phyloP scores from a whole-genome alignment of 768 basidiomycete genomes.

The Calocera cornea region DNA sequence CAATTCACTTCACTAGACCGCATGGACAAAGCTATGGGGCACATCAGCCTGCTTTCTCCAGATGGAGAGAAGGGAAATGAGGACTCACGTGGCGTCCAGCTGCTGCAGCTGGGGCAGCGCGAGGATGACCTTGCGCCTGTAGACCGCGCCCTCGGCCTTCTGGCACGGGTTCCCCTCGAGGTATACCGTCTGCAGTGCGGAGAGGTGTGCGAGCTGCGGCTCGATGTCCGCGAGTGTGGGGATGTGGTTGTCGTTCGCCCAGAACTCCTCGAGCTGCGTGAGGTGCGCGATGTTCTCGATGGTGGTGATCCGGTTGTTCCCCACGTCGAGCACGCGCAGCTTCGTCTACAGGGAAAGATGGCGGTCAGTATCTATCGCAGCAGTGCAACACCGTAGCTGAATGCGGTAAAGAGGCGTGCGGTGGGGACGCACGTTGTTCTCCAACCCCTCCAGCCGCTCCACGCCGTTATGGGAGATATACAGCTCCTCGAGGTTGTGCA shows the following conservation, averaged over 20 bases:
- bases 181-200: slow-evolving; percentile 72
- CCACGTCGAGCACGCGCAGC: slow-evolving; percentile 75
- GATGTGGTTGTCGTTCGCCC: slow-evolving; percentile 89
- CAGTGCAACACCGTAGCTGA: too few species aligned
- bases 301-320: slow-evolving; percentile 64
- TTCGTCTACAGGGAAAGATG: slow-evolving; percentile 34
- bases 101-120: slow-evolving; percentile 80
- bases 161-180: slow-evolving; percentile 94
- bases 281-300: slow-evolving; percentile 78
- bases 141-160: slow-evolving; percentile 54
- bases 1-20: not conserved
- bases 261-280: slow-evolving; percentile 71
- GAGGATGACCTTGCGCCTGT: slow-evolving; percentile 80
- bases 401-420: too few species aligned
- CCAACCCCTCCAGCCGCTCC: slow-evolving; percentile 66
- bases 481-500: slow-evolving; percentile 69
- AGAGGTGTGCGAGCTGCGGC: slow-evolving; percentile 44
- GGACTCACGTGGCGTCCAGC: slow-evolving; percentile 85
- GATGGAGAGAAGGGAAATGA: not conserved
- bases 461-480: slow-evolving; percentile 94
- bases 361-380: too few species aligned
- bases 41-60: not conserved
- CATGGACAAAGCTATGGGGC: not conserved
- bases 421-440: slow-evolving; percentile 56
- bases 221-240: slow-evolving; percentile 54